These are phyloP conservation scores for Ceriops zippeliana DNA, from an alignment of 345 rosid species.

Conservation along the genomic window DNA sequence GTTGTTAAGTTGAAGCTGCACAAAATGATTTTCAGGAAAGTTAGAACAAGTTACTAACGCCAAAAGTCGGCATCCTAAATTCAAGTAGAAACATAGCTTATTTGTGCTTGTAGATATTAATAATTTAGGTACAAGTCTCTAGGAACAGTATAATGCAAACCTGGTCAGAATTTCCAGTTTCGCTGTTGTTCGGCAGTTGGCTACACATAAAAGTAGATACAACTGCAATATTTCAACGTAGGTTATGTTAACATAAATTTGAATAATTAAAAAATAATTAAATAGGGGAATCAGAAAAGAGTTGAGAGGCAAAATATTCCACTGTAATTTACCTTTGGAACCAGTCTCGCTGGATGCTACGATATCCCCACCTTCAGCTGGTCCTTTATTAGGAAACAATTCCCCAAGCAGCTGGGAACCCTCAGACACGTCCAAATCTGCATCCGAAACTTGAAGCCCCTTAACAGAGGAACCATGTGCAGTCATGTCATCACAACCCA, in stretches of 20 bases:
- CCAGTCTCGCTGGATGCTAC: not conserved
- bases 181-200: conserved; percentile 19
- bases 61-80: too few species aligned
- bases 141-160: conserved; percentile 12
- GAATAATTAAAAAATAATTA: not conserved
- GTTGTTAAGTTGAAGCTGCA: not conserved
- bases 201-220: conserved; percentile 15
- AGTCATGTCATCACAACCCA: conserved; percentile 16
- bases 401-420: not conserved
- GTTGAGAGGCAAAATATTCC: not conserved
- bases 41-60: too few species aligned
- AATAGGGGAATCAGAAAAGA: not conserved
- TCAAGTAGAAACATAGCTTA: too few species aligned
- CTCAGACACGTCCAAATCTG: conserved; percentile 12
- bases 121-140: too few species aligned
- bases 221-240: conserved; percentile 22
- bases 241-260: conserved; percentile 3
- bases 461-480: conserved; percentile 20
- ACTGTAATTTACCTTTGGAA: conserved; percentile 26
- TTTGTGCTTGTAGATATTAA: too few species aligned
- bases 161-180: conserved; percentile 25
- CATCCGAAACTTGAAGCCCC: conserved; percentile 30
- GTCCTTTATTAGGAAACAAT: conserved; percentile 20
- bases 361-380: conserved; percentile 17
- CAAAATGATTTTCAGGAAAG: not conserved